Base-by-base conservation (phyloP, 169 alveolate genomes). In the Theileria equi region DNA sequence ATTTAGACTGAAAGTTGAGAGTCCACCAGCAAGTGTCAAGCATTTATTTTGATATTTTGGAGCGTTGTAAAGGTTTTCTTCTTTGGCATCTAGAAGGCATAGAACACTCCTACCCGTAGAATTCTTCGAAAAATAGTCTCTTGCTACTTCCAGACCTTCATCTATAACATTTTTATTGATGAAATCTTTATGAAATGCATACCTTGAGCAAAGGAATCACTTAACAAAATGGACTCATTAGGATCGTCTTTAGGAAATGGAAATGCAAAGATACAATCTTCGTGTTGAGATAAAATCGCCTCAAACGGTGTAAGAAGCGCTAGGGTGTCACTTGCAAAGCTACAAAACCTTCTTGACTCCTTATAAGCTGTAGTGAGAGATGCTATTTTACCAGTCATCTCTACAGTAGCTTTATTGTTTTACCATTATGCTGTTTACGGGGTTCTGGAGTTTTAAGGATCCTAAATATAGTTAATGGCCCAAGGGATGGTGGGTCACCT, bases 21-120 rank as follows among this genome's bases (percentile, higher is more conserved):
- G 31, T 55, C 84, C 84, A 13, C 84, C 84, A n/a, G 68, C 70
- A 8, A 35, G n/a, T 11, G 52, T 34, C 25, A 74, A 41, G 40
- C 84, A 74, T 19, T 49, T 41, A 29, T 48, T n/a, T 1, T 58
- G 43, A 17, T 38, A 28, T 17, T 25, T 54, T 16, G 40, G 52
- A 38, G 58, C 73, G 32, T 50, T 66, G 63, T 74, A 74, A 8
- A 74, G 50, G 36, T 74, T 67, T 25, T 74, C 84, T 31, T 74
- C 84, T 28, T 74, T 64, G 1, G 84, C 64, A 32, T 74, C 80
- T 35, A 74, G 52, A 32, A 74, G 34, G 26, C 84, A 74, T 17
- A 74, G 55, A 19, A 69, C 80, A 17, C 53, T 21, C 41, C 66
- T 65, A 31, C 55, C 26, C 0, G 23, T 45, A 21, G 71, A 49